These are phyloP conservation scores for Quercus aquifolioides DNA, from an alignment of 306 rosid genomes.

Conservation along the genomic window DNA sequence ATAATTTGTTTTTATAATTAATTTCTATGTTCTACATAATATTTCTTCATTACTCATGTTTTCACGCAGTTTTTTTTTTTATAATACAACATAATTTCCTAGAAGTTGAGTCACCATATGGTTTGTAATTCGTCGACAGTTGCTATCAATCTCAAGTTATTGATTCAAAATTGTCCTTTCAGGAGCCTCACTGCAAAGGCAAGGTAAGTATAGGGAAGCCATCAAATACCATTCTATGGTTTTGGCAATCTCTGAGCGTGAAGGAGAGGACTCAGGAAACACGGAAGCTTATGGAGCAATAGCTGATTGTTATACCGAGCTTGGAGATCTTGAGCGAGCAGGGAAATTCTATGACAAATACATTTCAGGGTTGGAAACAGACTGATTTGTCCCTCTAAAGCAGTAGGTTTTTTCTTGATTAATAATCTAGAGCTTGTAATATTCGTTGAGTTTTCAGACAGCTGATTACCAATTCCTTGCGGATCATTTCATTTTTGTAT, in stretches of 20 bases:
- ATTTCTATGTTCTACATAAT: neutral
- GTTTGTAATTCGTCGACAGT: neutral
- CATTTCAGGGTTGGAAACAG: conserved; percentile 78
- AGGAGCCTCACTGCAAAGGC: conserved; percentile 97
- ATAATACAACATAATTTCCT: neutral
- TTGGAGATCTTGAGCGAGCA: conserved; percentile 94
- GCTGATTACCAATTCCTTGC: conserved; percentile 15
- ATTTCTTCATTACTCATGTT: neutral
- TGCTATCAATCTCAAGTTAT: neutral
- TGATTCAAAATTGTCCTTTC: conserved; percentile 12
- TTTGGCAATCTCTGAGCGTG: conserved; percentile 72
- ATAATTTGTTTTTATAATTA: neutral
- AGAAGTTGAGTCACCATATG: neutral
- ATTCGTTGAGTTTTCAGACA: conserved; percentile 9
- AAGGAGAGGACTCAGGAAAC: conserved; percentile 83
- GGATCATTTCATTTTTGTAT: conserved; percentile 15
- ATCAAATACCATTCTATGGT: conserved; percentile 84
- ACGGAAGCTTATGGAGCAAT: conserved; percentile 97
- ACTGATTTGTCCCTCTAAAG: conserved; percentile 28
- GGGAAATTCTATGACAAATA: conserved; percentile 72
- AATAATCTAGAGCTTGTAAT: neutral
- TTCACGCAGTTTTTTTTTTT: neutral
- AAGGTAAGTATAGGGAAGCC: conserved; percentile 79
- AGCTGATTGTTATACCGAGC: conserved; percentile 96
- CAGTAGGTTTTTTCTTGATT: neutral